These are phyloP conservation scores for Edaphochlamys debaryana DNA, from an alignment of 139 green algal genomes.

Conservation along the genomic window DNA sequence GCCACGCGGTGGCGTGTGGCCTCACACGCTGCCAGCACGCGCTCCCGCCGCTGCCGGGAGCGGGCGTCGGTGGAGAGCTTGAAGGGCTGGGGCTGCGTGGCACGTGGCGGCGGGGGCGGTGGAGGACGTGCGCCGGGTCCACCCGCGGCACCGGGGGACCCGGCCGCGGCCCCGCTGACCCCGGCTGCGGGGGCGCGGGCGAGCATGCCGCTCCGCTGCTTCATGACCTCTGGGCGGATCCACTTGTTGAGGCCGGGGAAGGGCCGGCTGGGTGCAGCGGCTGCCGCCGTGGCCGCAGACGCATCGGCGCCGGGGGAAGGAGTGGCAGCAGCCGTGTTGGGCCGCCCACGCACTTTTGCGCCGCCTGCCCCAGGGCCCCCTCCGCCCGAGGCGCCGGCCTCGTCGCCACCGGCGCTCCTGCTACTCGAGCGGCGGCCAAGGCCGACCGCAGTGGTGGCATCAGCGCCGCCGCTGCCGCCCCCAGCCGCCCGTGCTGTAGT, in stretches of 20 bases:
- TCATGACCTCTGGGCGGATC: background rate
- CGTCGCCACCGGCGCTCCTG: too few relatives aligned
- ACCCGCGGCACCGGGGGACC: background rate
- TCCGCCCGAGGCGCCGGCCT: too few relatives aligned
- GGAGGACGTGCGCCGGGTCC: background rate
- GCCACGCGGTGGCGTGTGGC: conserved; percentile 18
- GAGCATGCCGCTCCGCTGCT: too few relatives aligned
- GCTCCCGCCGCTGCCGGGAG: background rate
- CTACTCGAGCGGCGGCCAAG: too few relatives aligned
- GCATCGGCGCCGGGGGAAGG: too few relatives aligned
- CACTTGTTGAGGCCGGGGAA: conserved; percentile 41
- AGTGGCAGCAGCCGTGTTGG: background rate
- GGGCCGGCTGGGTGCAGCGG: background rate
- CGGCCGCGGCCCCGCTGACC: background rate
- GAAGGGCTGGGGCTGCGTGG: conserved; percentile 5
- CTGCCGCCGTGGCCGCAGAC: background rate
- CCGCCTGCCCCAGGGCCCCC: too few relatives aligned
- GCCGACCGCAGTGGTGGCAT: too few relatives aligned
- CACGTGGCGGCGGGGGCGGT: background rate
- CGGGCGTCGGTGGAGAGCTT: conserved; percentile 14
- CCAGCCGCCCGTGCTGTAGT: background rate
- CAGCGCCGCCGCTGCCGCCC: too few relatives aligned
- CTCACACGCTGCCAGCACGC: conserved; percentile 8
- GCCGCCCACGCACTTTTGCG: too few relatives aligned
- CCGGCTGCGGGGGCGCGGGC: background rate